Conservation (phyloP, 2,329 filamentous ascomycete genomes). For the Mariannaea sp. region DNA sequence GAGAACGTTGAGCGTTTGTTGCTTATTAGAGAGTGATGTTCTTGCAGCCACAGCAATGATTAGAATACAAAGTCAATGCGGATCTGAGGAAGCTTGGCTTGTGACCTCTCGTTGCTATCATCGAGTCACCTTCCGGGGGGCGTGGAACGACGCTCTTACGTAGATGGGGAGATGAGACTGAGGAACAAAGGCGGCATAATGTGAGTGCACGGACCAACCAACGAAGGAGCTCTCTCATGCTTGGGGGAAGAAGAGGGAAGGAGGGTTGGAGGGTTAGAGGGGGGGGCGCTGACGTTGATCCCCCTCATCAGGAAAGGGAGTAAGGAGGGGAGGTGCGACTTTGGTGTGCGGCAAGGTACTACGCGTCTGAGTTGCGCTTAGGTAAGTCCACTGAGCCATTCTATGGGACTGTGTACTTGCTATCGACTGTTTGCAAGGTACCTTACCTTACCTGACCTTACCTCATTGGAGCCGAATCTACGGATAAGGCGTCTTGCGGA, state of each 20-base stretch:
- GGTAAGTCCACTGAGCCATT: no score
- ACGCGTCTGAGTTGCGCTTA: neutral
- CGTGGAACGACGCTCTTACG: conserved; percentile 24
- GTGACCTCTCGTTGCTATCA: conserved; percentile 14
- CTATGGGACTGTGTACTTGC: no score
- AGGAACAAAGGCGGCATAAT: conserved; percentile 15
- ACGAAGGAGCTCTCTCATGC: conserved; percentile 25
- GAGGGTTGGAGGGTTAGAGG: no score
- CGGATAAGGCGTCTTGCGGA: neutral
- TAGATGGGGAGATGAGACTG: conserved; percentile 12
- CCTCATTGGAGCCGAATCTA: no score
- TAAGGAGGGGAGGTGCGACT: neutral
- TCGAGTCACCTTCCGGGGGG: conserved; percentile 32
- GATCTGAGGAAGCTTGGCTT: neutral
- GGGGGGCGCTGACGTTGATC: conserved; percentile 34
- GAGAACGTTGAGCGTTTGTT: conserved; percentile 22
- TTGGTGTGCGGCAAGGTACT: no score
- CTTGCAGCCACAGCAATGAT: conserved; percentile 13
- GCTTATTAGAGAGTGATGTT: conserved; percentile 23
- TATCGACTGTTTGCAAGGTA: no score
- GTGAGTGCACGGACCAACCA: conserved; percentile 30
- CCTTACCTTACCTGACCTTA: no score
- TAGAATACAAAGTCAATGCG: conserved; percentile 8
- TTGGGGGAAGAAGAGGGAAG: neutral
- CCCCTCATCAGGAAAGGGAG: no score